phyloP scores from a whole-genome alignment of 495 filamentous ascomycete species.

The Penicillium simplicissimum region DNA sequence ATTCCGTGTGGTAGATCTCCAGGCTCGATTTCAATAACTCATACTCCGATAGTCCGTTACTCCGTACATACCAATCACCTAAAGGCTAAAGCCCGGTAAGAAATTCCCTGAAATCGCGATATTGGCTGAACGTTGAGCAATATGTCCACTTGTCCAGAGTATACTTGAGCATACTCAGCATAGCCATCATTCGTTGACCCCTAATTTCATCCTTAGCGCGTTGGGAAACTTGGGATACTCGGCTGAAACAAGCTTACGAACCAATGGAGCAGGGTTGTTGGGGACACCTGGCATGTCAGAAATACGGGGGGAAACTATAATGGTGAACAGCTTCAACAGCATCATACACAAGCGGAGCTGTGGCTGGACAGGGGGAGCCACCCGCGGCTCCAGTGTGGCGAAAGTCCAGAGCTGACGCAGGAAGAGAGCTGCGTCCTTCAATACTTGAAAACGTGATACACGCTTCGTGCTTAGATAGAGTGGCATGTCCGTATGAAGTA shows the following conservation, averaged over 20 bases:
- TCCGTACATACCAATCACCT: too few relatives aligned
- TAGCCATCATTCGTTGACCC: background rate
- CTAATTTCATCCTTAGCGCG: slow-evolving; percentile 4
- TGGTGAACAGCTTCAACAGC: background rate
- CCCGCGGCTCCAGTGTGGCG: slow-evolving; percentile 23
- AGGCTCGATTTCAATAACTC: slow-evolving; percentile 18
- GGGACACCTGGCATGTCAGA: slow-evolving; percentile 11
- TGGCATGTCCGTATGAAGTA: background rate
- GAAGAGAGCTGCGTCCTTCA: background rate
- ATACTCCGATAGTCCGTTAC: too few relatives aligned
- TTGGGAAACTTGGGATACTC: background rate
- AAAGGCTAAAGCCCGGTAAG: background rate
- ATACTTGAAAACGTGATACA: background rate
- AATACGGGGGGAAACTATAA: slow-evolving; percentile 2
- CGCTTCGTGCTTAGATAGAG: background rate
- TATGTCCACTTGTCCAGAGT: background rate
- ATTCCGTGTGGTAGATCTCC: slow-evolving; percentile 26
- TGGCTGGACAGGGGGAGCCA: slow-evolving; percentile 15
- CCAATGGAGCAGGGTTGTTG: slow-evolving; percentile 7
- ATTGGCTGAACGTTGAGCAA: background rate
- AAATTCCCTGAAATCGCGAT: background rate
- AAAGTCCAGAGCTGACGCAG: slow-evolving; percentile 13
- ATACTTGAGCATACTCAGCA: background rate
- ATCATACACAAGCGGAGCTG: background rate
- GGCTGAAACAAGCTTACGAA: slow-evolving; percentile 15